phyloP scores from a whole-genome alignment of 164 flowering plant species.

The Umbilicus rupestris region DNA sequence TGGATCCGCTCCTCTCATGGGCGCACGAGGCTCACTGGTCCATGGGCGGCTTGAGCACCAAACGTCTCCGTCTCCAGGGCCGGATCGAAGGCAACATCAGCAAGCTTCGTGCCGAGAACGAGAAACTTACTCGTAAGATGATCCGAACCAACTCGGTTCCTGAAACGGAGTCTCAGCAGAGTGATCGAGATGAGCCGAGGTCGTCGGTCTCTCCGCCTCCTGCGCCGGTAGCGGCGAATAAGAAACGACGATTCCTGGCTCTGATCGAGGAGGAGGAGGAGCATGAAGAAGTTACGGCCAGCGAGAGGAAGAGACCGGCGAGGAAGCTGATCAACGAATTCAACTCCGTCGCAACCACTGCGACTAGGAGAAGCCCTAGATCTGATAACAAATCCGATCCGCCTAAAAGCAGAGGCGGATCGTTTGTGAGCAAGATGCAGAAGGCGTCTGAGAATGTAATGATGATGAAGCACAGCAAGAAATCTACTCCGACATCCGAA shows the following conservation, averaged over 20 bases:
- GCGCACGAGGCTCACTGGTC: conserved; percentile 92
- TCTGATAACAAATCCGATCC: not conserved
- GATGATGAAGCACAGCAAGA: not conserved
- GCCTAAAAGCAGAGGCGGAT: conserved; percentile 9
- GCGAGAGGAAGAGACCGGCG: conserved; percentile 9
- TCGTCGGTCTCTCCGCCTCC: conserved; percentile 35
- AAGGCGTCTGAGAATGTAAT: conserved; percentile 7
- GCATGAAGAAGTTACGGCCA: conserved; percentile 8
- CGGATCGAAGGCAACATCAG: conserved; percentile 67
- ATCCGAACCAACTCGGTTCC: not conserved
- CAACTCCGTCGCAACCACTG: conserved; percentile 24
- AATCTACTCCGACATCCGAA: conserved; percentile 10
- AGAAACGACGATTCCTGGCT: conserved; percentile 23
- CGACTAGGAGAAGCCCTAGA: not conserved
- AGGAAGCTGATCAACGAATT: conserved; percentile 23
- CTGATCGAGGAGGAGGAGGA: conserved; percentile 19
- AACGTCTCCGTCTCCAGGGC: conserved; percentile 67
- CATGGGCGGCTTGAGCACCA: conserved; percentile 81
- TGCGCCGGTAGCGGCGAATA: conserved; percentile 30
- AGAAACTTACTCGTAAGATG: conserved; percentile 18
- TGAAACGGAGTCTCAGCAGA: not conserved
- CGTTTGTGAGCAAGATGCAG: conserved; percentile 9
- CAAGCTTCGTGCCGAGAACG: conserved; percentile 37
- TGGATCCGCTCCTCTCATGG: conserved; percentile 71
- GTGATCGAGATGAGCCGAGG: not conserved